Base-by-base conservation (phyloP, 2,329 filamentous ascomycete genomes). In the Calonectria leucothoes region DNA sequence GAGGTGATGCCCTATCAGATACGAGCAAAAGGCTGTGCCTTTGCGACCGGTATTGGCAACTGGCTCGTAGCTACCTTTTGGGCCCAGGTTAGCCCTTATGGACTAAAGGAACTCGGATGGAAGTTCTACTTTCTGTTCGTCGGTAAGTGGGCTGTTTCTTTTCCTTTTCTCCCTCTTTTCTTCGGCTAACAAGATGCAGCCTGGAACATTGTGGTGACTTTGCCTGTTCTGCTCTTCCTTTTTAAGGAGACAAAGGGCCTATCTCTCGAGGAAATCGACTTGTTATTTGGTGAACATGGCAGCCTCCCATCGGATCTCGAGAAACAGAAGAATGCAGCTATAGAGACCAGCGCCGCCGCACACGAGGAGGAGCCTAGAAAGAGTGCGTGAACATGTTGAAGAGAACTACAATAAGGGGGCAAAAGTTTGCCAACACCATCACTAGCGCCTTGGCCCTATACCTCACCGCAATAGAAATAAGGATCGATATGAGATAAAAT, bases 1-100 rank as follows among this genome's bases (percentile, higher is more conserved):
- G 91, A 93, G 80, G 88, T 93, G 72, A 89, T 91, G 87, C 91
- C 91, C 2, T 89, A 92, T 84, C 89, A 90, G 78, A 92, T 93
- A 72, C 89, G 91, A 51, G 76, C 72, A 33, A 81, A 76, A 48
- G 79, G 79, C 2, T 78, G 74, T 27, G 78, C 79, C 4, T 78
- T 81, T 59, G 77, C 78, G 15, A 81, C 79, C 1, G 78, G 78
- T 23, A 74, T 80, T 20, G 78, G 78, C 12, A 80, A 80, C 66
- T 80, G 78, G 78, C 77, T 80, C 15, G 78, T 80, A 14, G 75
- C 72, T 8, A 80, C 90, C 0, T 84, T 92, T 33, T 92, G 90
- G 85, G 87, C 87, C 10, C 91, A 93, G 77, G 87, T 91, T 4
- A 89, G 87, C 3, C 91, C 90, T 0, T 88, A 88, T 68, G 90